Conservation (phyloP, 176 grass and related monocot species). For the Musa acuminata region DNA sequence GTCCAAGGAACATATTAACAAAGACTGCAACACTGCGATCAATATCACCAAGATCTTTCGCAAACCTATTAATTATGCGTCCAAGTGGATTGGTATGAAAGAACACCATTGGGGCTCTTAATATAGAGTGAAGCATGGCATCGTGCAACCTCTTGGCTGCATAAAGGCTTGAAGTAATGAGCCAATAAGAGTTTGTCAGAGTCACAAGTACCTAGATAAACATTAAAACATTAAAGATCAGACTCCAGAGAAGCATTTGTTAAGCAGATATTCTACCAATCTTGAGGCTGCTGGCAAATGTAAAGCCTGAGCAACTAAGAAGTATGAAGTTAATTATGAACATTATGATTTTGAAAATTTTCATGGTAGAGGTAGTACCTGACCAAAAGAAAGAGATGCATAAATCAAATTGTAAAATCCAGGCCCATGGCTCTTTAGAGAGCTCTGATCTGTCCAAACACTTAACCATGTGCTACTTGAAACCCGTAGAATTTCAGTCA, state of each 20-base stretch:
- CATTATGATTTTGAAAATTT: neutral
- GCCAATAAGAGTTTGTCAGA: constrained; percentile 80
- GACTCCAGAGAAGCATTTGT: neutral
- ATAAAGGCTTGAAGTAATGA: constrained; percentile 70
- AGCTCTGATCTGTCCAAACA: constrained; percentile 93
- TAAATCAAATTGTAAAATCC: constrained; percentile 92
- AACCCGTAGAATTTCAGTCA: constrained; percentile 85
- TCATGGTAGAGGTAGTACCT: constrained; percentile 33
- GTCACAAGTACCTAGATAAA: constrained; percentile 62
- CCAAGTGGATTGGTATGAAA: constrained; percentile 99
- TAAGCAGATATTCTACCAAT: neutral
- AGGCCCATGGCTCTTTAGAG: constrained; percentile 47
- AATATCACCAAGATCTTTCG: constrained; percentile 92
- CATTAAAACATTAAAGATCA: neutral
- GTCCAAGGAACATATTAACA: constrained; percentile 85
- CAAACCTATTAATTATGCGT: constrained; percentile 97
- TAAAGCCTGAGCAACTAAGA: neutral
- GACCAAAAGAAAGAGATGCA: constrained; percentile 71
- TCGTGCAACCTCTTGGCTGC: constrained; percentile 87
- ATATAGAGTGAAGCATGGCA: constrained; percentile 87
- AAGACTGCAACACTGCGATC: constrained; percentile 80
- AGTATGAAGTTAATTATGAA: neutral
- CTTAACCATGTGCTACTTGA: constrained; percentile 98
- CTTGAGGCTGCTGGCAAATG: neutral
- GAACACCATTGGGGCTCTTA: constrained; percentile 97